Percentiles rank a stretch among this genome's conserved stretches.
Conservation (phyloP, 306 rosid species). For the Arachis stenosperma region DNA sequence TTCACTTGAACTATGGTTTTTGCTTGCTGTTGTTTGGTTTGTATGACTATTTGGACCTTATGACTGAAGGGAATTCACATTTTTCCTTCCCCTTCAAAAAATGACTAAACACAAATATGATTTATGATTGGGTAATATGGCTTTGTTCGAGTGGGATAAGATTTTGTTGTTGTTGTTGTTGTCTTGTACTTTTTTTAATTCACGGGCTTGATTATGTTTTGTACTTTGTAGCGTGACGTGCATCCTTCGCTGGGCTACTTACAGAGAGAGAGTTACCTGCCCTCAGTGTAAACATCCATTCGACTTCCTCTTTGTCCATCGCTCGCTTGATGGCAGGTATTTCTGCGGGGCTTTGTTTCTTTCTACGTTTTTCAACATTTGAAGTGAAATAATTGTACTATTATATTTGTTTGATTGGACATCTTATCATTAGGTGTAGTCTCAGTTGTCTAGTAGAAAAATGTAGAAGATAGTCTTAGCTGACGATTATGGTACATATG, state of each 20-base stretch:
- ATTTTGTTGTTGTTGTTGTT: background rate
- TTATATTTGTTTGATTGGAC: constrained; percentile 1
- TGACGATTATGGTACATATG: background rate
- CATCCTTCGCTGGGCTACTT: constrained; percentile 93
- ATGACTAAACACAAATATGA: too few species aligned
- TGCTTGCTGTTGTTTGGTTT: background rate
- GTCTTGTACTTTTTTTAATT: background rate
- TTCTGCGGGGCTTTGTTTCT: background rate
- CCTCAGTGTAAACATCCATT: constrained; percentile 95
- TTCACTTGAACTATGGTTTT: constrained; percentile 3
- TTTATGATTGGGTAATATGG: too few species aligned
- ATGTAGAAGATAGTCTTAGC: background rate
- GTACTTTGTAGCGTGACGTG: constrained; percentile 76
- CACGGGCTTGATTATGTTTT: constrained; percentile 24
- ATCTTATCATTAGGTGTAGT: background rate
- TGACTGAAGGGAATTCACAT: background rate
- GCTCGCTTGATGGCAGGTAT: constrained; percentile 96
- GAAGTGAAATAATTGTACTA: constrained; percentile 16
- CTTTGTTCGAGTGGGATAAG: too few species aligned
- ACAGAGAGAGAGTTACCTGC: constrained; percentile 66
- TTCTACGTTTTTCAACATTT: background rate
- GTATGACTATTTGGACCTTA: background rate
- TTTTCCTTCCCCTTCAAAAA: background rate
- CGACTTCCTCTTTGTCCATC: constrained; percentile 82
- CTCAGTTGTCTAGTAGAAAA: background rate